Evolutionary conservation across 2,329 filamentous ascomycete species (phyloP).

Genomic region (Zymoseptoria passerinii): DNA sequence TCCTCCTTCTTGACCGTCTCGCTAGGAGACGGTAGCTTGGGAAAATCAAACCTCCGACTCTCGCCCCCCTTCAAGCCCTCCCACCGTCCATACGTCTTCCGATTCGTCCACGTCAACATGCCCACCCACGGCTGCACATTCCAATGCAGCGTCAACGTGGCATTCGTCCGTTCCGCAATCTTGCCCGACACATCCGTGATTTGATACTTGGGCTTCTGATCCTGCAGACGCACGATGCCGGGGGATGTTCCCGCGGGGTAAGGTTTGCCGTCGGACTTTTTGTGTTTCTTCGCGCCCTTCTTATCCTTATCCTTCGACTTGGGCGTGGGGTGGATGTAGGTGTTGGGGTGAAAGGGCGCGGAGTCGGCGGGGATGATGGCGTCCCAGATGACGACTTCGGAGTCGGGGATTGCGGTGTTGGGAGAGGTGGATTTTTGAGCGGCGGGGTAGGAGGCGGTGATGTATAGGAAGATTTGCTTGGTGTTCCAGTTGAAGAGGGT

Average conservation of each 20-base stretch:
- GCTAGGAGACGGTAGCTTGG: conserved; percentile 54
- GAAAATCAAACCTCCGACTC: conserved; percentile 57
- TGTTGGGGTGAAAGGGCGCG: conserved; percentile 46
- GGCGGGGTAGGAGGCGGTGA: conserved; percentile 65
- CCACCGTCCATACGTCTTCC: conserved; percentile 48
- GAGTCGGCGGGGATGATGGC: conserved; percentile 73
- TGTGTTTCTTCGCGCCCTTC: conserved; percentile 8
- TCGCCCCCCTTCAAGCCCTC: conserved; percentile 55
- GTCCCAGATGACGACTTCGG: conserved; percentile 87
- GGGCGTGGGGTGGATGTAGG: conserved; percentile 44
- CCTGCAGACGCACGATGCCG: conserved; percentile 67
- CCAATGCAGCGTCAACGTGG: conserved; percentile 76
- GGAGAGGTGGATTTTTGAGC: conserved; percentile 21
- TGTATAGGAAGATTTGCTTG: conserved; percentile 94
- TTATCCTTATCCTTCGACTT: conserved; percentile 16
- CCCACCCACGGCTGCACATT: conserved; percentile 98
- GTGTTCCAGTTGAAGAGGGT: conserved; percentile 99
- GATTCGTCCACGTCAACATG: conserved; percentile 64
- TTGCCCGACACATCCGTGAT: conserved; percentile 82
- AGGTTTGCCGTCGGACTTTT: conserved; percentile 15
- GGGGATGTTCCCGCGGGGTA: conserved; percentile 35
- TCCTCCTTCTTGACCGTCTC: conserved; percentile 37
- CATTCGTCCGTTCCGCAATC: conserved; percentile 64
- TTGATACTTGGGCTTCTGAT: conserved; percentile 92
- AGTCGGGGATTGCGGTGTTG: conserved; percentile 31